Conservation (phyloP, 176 grass and related monocot genomes). For the Musa troglodytarum region DNA sequence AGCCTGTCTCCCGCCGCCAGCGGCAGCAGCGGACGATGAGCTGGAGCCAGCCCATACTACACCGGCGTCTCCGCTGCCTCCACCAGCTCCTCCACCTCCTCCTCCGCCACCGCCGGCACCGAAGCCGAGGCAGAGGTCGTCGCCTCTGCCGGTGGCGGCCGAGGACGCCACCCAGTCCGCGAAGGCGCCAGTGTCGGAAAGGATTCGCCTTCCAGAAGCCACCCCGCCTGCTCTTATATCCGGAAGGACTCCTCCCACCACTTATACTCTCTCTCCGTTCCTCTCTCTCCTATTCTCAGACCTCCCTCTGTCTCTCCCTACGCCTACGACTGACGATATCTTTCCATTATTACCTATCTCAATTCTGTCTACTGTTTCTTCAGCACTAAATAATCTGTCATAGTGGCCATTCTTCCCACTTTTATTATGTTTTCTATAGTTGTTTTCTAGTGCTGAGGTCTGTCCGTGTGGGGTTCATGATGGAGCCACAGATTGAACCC, state of each 20-base stretch:
- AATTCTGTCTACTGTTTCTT: too few species aligned
- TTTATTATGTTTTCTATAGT: background rate
- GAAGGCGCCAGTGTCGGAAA: slow-evolving; percentile 63
- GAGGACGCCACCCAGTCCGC: slow-evolving; percentile 59
- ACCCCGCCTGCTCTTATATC: slow-evolving; percentile 35
- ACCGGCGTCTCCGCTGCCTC: slow-evolving; percentile 10
- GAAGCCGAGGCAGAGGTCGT: slow-evolving; percentile 91
- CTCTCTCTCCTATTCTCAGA: background rate
- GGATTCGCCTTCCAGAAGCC: slow-evolving; percentile 87
- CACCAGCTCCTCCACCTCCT: slow-evolving; percentile 17
- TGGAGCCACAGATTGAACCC: slow-evolving; percentile 1
- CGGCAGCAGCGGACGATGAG: slow-evolving; percentile 14
- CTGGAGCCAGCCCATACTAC: background rate
- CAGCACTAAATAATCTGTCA: too few species aligned
- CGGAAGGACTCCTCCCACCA: background rate
- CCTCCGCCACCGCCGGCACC: slow-evolving; percentile 43
- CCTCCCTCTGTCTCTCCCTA: slow-evolving; percentile 15
- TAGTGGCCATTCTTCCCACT: background rate
- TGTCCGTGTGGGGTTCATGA: background rate
- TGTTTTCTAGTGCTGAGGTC: background rate
- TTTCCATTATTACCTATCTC: slow-evolving; percentile 7
- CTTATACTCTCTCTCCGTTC: background rate
- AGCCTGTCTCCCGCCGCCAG: slow-evolving; percentile 18
- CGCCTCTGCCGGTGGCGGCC: slow-evolving; percentile 42
- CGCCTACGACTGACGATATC: slow-evolving; percentile 8